Conservation (phyloP, 352 stramenopile species). For the Phytophthora pinifolia region DNA sequence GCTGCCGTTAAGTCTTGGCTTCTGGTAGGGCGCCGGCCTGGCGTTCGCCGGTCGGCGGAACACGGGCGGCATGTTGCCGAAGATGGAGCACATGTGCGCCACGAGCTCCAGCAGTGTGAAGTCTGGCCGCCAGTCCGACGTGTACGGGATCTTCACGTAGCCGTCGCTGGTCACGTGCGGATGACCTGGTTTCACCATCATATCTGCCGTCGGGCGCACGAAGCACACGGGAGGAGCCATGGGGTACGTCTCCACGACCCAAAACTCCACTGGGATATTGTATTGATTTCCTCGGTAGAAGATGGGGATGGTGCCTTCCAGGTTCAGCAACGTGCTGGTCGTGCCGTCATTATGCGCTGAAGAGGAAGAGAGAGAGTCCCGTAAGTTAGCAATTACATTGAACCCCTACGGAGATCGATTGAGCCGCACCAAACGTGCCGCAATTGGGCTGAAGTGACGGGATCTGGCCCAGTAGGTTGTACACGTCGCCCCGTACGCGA, state of each 20-base stretch:
- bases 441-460: constrained; percentile 84
- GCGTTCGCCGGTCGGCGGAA: constrained; percentile 68
- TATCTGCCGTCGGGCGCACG: constrained; percentile 81
- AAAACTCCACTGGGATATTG: constrained; percentile 91
- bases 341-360: constrained; percentile 86
- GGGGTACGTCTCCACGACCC: constrained; percentile 86
- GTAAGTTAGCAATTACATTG: neutral
- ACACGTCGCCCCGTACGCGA: constrained; percentile 80
- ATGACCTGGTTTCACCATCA: constrained; percentile 87
- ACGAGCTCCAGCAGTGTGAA: constrained; percentile 85
- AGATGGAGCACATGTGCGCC: constrained; percentile 89
- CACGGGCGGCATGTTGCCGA: constrained; percentile 84
- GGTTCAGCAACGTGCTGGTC: constrained; percentile 81
- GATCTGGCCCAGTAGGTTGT: constrained; percentile 85
- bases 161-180: constrained; percentile 86
- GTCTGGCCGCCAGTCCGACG: constrained; percentile 77
- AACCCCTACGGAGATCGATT: neutral
- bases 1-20: constrained; percentile 33
- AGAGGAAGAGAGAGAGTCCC: neutral
- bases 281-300: constrained; percentile 90
- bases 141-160: constrained; percentile 89
- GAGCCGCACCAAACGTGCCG: constrained; percentile 69
- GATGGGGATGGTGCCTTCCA: constrained; percentile 90
- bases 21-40: constrained; percentile 34
- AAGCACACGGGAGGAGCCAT: constrained; percentile 83